Conservation (phyloP, 768 basidiomycete species). For the Auricularia heimuer region DNA sequence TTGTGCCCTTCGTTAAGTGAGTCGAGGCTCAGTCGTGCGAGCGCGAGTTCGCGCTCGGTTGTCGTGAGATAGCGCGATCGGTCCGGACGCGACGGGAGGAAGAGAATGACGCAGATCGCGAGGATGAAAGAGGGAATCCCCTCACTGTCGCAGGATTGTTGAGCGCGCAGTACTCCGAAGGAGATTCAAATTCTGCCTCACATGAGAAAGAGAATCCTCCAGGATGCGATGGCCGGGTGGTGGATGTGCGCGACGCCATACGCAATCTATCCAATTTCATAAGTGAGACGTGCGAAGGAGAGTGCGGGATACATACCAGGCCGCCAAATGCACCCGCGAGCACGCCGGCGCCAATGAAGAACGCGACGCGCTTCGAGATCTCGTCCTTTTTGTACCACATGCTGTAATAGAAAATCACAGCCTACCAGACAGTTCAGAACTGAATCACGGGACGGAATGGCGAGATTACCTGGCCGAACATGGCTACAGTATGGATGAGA, state of each 20-base stretch:
- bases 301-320: not conserved
- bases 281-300: not conserved
- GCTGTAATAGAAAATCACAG: slow-evolving; percentile 10
- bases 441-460: not conserved
- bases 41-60: slow-evolving; percentile 23
- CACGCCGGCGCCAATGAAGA: slow-evolving; percentile 28
- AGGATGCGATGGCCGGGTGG: slow-evolving; percentile 9
- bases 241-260: slow-evolving; percentile 20
- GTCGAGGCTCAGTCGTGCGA: slow-evolving; percentile 24
- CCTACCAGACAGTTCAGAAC: slow-evolving; percentile 7
- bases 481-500: not conserved
- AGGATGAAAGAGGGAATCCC: slow-evolving; percentile 24
- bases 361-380: slow-evolving; percentile 25
- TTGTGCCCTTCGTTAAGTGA: slow-evolving; percentile 12
- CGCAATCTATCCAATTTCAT: slow-evolving; percentile 3
- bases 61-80: slow-evolving; percentile 24
- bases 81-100: slow-evolving; percentile 28
- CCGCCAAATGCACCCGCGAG: slow-evolving; percentile 13
- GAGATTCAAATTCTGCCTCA: slow-evolving; percentile 11
- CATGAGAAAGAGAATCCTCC: slow-evolving; percentile 29
- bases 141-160: slow-evolving; percentile 6
- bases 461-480: not conserved
- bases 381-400: slow-evolving; percentile 17
- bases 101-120: slow-evolving; percentile 27
- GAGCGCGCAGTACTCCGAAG: not conserved